Conservation (phyloP, 768 basidiomycete genomes). For the Lanmaoa pseudosensibilis region DNA sequence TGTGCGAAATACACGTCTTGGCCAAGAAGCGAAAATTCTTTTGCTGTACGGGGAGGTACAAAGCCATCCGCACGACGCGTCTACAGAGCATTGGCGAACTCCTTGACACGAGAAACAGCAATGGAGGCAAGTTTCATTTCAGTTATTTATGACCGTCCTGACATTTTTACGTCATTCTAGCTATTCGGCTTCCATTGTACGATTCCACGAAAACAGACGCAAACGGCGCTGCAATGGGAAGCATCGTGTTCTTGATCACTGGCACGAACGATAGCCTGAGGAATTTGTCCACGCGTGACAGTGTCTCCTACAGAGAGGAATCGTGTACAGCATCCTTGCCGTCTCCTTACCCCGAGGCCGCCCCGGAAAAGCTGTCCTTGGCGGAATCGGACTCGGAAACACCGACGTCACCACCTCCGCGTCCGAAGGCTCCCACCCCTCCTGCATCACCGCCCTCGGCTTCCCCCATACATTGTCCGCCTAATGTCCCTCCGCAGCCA, state of each 20-base stretch:
- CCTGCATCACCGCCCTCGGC: slow-evolving; percentile 15
- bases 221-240: slow-evolving; percentile 29
- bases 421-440: slow-evolving; percentile 19
- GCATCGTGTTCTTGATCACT: slow-evolving; percentile 27
- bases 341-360: slow-evolving; percentile 21
- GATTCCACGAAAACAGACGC: slow-evolving; percentile 31
- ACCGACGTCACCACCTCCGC: slow-evolving; percentile 22
- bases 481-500: slow-evolving; percentile 19
- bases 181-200: slow-evolving; percentile 34
- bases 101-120: slow-evolving; percentile 26
- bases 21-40: slow-evolving; percentile 30
- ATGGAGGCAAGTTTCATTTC: slow-evolving; percentile 33
- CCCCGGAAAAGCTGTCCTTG: slow-evolving; percentile 23
- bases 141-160: slow-evolving; percentile 28
- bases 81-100: slow-evolving; percentile 23
- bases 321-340: slow-evolving; percentile 13
- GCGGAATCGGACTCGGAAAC: slow-evolving; percentile 18
- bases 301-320: slow-evolving; percentile 17
- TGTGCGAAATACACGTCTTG: slow-evolving; percentile 30
- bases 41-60: slow-evolving; percentile 29
- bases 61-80: slow-evolving; percentile 32
- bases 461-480: slow-evolving; percentile 13
- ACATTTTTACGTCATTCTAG: slow-evolving; percentile 31
- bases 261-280: slow-evolving; percentile 17
- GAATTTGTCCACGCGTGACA: slow-evolving; percentile 18